phyloP scores from a whole-genome alignment of 179 eudicot genomes.

The Spergularia azorica region DNA sequence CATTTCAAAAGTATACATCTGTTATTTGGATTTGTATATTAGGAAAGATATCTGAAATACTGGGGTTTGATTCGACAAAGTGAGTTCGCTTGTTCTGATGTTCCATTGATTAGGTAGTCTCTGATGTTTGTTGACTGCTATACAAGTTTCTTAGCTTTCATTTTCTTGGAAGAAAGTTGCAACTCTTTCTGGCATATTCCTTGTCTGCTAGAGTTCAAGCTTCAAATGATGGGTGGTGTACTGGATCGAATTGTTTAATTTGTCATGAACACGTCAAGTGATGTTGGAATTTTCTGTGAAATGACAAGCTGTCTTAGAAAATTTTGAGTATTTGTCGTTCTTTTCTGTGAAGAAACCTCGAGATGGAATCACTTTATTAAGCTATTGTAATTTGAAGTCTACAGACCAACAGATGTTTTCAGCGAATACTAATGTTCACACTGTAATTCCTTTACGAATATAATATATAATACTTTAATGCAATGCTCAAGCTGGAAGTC shows the following conservation, averaged over 20 bases:
- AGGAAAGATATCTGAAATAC: too few relatives aligned
- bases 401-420: slow-evolving; percentile 23
- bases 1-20: too few relatives aligned
- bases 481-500: slow-evolving; percentile 25
- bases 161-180: too few relatives aligned
- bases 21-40: background rate
- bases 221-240: background rate
- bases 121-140: background rate
- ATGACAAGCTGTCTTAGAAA: slow-evolving; percentile 1
- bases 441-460: slow-evolving; percentile 7
- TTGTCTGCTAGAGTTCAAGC: background rate
- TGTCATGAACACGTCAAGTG: slow-evolving; percentile 1
- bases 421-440: slow-evolving; percentile 11
- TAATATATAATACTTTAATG: slow-evolving; percentile 9
- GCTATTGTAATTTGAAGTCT: slow-evolving; percentile 11
- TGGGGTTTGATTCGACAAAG: too few relatives aligned
- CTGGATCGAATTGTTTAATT: background rate
- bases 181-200: background rate
- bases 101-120: background rate
- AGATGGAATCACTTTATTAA: slow-evolving; percentile 4
- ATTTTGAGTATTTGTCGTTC: background rate
- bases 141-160: background rate
- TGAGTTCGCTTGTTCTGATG: background rate
- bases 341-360: background rate
- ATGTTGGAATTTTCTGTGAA: slow-evolving; percentile 8